A percentile compares a stretch with the other conserved stretches of the same genome.
Conservation (phyloP, 805 yeast genomes). For the Kregervanrija delftensis region DNA sequence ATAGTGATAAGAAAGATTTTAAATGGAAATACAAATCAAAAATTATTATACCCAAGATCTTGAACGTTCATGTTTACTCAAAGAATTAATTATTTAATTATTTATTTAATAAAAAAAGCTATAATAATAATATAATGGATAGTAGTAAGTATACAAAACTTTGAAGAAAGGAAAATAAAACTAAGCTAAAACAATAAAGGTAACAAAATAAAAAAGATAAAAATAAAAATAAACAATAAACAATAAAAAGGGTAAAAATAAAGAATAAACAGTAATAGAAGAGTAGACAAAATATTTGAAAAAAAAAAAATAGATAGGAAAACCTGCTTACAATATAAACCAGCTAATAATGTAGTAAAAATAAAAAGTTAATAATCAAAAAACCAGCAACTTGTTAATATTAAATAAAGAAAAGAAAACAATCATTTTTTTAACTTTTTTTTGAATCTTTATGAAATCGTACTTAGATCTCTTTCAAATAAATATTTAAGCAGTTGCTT, state of each 20-base stretch:
- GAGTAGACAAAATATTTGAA: background rate
- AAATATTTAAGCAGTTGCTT: slow-evolving; percentile 21
- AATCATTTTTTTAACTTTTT: too few relatives aligned
- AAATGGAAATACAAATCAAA: slow-evolving; percentile 15
- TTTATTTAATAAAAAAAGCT: too few relatives aligned
- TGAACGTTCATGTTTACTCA: slow-evolving; percentile 21
- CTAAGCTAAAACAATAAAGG: background rate
- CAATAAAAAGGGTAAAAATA: too few relatives aligned
- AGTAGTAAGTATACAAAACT: too few relatives aligned
- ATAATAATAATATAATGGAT: background rate
- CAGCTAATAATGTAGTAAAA: too few relatives aligned
- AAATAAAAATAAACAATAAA: too few relatives aligned
- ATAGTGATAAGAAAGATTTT: slow-evolving; percentile 11
- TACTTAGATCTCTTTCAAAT: background rate
- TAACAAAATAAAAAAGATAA: background rate
- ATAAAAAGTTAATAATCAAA: too few relatives aligned
- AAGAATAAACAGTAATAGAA: too few relatives aligned
- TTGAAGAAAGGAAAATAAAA: background rate
- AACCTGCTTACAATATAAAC: too few relatives aligned
- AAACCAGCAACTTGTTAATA: too few relatives aligned
- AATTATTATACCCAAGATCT: slow-evolving; percentile 13
- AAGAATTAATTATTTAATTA: slow-evolving; percentile 2
- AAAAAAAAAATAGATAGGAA: background rate
- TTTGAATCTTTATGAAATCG: too few relatives aligned
- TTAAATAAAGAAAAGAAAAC: too few relatives aligned